Evolutionary conservation across 2,329 filamentous ascomycete species (phyloP).

Genomic region (Penicillium glabrum): DNA sequence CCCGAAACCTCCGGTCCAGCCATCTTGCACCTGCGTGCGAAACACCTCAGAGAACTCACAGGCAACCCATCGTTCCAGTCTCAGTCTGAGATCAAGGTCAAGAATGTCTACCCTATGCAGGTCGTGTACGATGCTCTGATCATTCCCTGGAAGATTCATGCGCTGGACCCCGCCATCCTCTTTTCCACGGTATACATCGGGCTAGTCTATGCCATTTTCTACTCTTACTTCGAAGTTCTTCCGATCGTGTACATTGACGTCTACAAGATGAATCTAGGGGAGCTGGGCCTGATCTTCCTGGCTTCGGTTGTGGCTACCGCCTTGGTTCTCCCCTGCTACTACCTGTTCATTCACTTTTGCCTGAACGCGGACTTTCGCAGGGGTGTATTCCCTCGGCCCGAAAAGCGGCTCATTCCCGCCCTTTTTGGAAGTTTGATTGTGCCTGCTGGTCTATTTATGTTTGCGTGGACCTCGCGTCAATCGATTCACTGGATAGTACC

Average conservation of each 20-base stretch:
- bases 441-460: background rate
- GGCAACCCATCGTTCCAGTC: background rate
- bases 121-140: background rate
- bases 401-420: background rate
- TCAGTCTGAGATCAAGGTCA: background rate
- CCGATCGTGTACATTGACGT: background rate
- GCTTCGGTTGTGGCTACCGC: background rate
- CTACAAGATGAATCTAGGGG: background rate
- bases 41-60: background rate
- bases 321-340: background rate
- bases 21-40: conserved; percentile 12
- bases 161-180: background rate
- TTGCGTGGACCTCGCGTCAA: conserved; percentile 54
- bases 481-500: conserved; percentile 48
- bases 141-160: conserved; percentile 1
- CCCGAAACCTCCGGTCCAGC: conserved; percentile 17
- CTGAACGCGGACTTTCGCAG: background rate
- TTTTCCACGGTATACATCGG: background rate
- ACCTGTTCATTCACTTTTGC: background rate
- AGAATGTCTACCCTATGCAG: background rate
- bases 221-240: conserved; percentile 3
- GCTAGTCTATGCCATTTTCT: background rate
- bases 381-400: background rate
- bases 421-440: background rate
- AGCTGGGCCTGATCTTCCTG: background rate